phyloP scores from a whole-genome alignment of 768 basidiomycete species.

The Lentinula detonsa region DNA sequence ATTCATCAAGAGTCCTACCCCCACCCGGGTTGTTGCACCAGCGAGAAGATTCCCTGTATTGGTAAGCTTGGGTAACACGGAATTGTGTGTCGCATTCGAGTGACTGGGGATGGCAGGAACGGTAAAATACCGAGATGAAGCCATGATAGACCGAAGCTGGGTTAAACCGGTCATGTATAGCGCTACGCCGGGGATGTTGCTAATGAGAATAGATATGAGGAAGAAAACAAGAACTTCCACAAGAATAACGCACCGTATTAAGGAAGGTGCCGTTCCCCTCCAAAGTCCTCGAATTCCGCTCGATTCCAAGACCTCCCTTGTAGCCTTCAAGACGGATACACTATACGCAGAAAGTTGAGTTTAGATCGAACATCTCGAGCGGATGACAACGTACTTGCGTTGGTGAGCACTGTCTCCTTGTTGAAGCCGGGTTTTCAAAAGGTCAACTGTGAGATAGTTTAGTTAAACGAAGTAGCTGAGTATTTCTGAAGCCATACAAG shows the following conservation, averaged over 20 bases:
- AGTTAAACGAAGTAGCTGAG: neutral
- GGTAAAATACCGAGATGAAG: constrained; percentile 67
- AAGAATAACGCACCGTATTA: constrained; percentile 47
- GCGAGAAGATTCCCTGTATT: constrained; percentile 79
- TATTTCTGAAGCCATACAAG: constrained; percentile 41
- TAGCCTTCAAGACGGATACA: constrained; percentile 40
- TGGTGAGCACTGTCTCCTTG: constrained; percentile 55
- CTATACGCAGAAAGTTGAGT: constrained; percentile 13
- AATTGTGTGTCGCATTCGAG: constrained; percentile 20
- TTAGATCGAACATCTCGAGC: neutral
- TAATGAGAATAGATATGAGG: constrained; percentile 21
- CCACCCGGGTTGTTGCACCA: constrained; percentile 76
- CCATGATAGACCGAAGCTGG: constrained; percentile 72
- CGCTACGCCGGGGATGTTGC: constrained; percentile 91
- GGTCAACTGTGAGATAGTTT: constrained; percentile 52
- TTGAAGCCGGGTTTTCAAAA: constrained; percentile 89
- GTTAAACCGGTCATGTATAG: constrained; percentile 87
- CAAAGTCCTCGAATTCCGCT: constrained; percentile 74
- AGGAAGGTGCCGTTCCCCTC: constrained; percentile 82
- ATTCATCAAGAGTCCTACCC: constrained; percentile 80
- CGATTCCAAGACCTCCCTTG: constrained; percentile 50
- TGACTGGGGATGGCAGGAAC: constrained; percentile 16
- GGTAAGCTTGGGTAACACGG: constrained; percentile 66
- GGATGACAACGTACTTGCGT: constrained; percentile 23
- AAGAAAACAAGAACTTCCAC: neutral